Base-by-base conservation (phyloP, 2,329 filamentous ascomycete genomes). In the Didymella pinodella region DNA sequence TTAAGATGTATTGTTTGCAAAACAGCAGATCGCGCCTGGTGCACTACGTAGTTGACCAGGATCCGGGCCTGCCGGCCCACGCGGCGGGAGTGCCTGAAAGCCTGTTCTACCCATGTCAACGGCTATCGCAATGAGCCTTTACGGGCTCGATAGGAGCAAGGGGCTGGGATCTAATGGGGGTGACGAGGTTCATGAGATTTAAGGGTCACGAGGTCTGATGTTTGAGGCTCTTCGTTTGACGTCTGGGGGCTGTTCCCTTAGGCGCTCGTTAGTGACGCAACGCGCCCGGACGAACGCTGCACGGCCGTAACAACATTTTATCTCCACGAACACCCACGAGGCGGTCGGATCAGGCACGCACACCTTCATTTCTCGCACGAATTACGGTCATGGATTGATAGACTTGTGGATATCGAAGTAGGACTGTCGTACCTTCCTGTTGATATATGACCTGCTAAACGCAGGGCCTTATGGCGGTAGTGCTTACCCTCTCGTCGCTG, bases 51-150 rank as follows among this genome's bases (percentile, higher is more conserved):
- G 57, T 55, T 56, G 57, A 48, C 57, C 48, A 47, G 57, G 57
- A 55, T 60, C 51, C 52, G 57, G 52, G 43, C 46, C 14, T 54
- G 28, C 47, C 56, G 56, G 56, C 47, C 56, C 56, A 51, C 40
- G 50, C 56, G 48, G 54, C 54, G 57, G 41, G 51, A 43, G 50
- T 54, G 48, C 41, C 43, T 51, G 52, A 45, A 60, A 60, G 57
- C 57, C 57, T 60, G 57, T 60, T 60, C 57, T 60, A 44, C 57
- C 57, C 57, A 60, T 60, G 57, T 60, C 57, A 60, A 52, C 57
- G 52, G 47, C 57, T 56, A 56, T 56, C 57, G 29, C 56, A 59
- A 59, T 59, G 38, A 43, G 25, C 32, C 25, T 14, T 51, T 31
- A 18, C 28, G 32, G 46, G 22, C 32, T 28, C 28, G 28, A 50